Evolutionary conservation across 176 grass and related monocot species (phyloP), one percentile per base, ranked within the genome.

Genomic region (Tuctoria greenei): DNA sequence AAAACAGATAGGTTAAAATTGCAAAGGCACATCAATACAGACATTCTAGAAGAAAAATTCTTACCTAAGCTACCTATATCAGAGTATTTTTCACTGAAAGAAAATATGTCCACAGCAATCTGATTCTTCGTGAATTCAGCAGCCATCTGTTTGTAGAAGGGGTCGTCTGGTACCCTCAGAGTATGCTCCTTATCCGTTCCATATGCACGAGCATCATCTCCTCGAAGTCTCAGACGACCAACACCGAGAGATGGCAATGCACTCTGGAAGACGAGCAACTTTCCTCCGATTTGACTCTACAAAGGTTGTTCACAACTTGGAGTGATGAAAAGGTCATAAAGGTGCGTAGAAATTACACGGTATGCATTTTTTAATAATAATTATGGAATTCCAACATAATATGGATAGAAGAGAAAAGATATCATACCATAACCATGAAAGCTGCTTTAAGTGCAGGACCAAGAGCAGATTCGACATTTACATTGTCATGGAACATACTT

Each of bases 81-180:
- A 38, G 75, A 90, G 56, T 95, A 99, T 70, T 92, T 99, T 8
- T 88, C 90, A 41, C 87, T 88, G 87, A 99, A 95, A 70, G 87
- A 86, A 88, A 88, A 99, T 79, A 99, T 82, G 61, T 99, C 91
- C 10, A 99, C 89, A 8, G 89, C 82, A 41, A 99, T 92, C 60
- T 99, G 89, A 76, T 88, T 88, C 81, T 99, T 99, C 1, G 89
- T 95, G 64, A 99, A 99, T 64, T 99, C 95, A 74, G 92, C 95
- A 66, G 95, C 92, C 95, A 95, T 99, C 65, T 95, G 89, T 88
- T 99, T 99, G 81, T 95, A 99, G 65, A 99, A 99, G 49, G 96
- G 77, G 44, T 99, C 92, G 88, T 95, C 92, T 64, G 92, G 87
- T 72, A 86, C 73, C 76, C 96, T 92, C n/a, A 95, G 78, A 31